Evolutionary conservation across 192 early-diverging fungal species (phyloP), one percentile per base, ranked within the genome.

Genomic region (Podila epigama): DNA sequence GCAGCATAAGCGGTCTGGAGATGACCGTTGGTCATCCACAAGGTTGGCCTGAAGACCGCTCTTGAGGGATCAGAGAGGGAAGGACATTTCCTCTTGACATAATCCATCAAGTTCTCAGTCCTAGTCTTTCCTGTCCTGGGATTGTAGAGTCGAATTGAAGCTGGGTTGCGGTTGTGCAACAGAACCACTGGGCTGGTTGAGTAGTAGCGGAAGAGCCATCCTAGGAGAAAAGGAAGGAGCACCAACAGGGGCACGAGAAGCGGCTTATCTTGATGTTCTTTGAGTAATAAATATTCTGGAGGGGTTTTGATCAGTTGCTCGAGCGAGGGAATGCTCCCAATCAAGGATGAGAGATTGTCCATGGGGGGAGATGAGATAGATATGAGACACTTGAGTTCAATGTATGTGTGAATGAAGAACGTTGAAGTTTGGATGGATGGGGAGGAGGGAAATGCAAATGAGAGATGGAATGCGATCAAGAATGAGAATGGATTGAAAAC

Each of bases 1-100:
- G 89, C 82, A 40, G 91, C 89, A 58, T 82, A 88, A 33, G 86
- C 80, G n/a, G 94, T 96, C 71, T 96, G 95, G 35, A 94, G 41
- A 77, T 96, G 91, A 12, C 92, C 91, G 39, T 84, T 90, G 44
- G 81, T 82, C 40, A 98, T 85, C 70, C 87, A 92, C 22, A 73
- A 66, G 10, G 92, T 92, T 4, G 96, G 93, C 41, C 57, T 68
- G 55, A 64, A 77, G 31, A 63, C 32, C 1, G 73, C 42, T 6
- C 27, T 34, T 0, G 51, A 15, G 15, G 57, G 65, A 41, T 77
- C 73, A 18, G 44, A 59, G 50, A 77, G 73, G 11, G 73, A 66
- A n/a, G 73, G 73, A 41, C 73, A 77, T 15, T 63, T 77, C 25
- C 42, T 29, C 31, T 35, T 58, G 37, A 77, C 58, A 51, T 77